phyloP scores from a whole-genome alignment of 371 early-diverging fungal genomes.

The Chytridiales sp. region DNA sequence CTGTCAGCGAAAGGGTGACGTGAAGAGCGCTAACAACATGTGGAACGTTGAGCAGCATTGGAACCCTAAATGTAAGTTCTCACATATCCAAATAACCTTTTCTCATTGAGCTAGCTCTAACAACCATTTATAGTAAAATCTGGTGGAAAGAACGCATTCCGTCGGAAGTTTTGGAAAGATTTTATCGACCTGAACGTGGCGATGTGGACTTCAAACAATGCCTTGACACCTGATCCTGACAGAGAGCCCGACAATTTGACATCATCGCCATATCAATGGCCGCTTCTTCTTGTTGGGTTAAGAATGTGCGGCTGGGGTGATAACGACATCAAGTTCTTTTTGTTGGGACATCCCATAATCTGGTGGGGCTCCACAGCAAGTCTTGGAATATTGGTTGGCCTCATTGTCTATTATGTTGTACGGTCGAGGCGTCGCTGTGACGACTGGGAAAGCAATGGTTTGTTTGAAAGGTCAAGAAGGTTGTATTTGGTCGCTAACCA shows the following conservation, averaged over 20 bases:
- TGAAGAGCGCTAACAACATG: slow-evolving; percentile 60
- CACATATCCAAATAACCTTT: slow-evolving; percentile 2
- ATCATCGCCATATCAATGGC: slow-evolving; percentile 94
- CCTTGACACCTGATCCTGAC: slow-evolving; percentile 94
- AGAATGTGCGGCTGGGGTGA: slow-evolving; percentile 98
- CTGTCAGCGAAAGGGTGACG: slow-evolving; percentile 72
- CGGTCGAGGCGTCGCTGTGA: slow-evolving; percentile 67
- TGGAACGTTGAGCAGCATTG: slow-evolving; percentile 98
- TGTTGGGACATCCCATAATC: slow-evolving; percentile 94
- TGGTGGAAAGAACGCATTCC: slow-evolving; percentile 57
- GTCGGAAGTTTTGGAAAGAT: slow-evolving; percentile 79
- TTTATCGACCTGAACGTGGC: slow-evolving; percentile 94
- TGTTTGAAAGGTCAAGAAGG: neutral
- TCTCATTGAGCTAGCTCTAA: too few relatives aligned
- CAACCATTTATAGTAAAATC: slow-evolving; percentile 51
- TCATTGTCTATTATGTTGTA: slow-evolving; percentile 57
- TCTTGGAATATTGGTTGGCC: slow-evolving; percentile 54
- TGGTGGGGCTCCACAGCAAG: slow-evolving; percentile 89
- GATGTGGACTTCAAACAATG: slow-evolving; percentile 98
- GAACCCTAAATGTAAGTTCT: slow-evolving; percentile 62
- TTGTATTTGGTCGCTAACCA: slow-evolving; percentile 2
- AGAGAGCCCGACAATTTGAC: slow-evolving; percentile 86
- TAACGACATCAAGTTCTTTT: slow-evolving; percentile 82
- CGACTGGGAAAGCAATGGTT: slow-evolving; percentile 53
- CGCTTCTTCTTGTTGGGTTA: slow-evolving; percentile 85